Base-by-base conservation (phyloP, 768 basidiomycete genomes). In the Tylopilus felleus region DNA sequence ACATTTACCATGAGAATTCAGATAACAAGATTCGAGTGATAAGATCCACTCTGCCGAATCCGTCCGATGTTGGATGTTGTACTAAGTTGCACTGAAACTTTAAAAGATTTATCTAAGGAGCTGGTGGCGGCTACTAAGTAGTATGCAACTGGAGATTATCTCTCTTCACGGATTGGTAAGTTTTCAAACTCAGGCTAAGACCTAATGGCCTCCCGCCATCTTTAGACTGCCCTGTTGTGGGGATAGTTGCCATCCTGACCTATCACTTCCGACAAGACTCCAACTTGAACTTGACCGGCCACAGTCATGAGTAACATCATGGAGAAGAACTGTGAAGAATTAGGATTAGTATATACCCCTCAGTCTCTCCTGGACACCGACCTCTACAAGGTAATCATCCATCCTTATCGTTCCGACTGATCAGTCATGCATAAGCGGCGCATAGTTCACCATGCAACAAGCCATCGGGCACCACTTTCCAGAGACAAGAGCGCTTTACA, bases 391-490 rank as follows among this genome's bases (percentile, higher is more conserved):
- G 93, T 86, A 49, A 42, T 55, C 17, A 42, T 39, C n/a, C 50
- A 29, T 28, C 19, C 25, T 45, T 23, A 39, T 31, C 16, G 8
- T 36, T 21, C 43, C 1, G 13, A 19, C 9, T 29, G 12, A 21
- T 41, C 14, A 23, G n/a, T 46, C n/a, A 42, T 50, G 41, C 36
- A 4, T 19, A 23, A 2, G 9, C 7, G 33, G 8, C 27, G 28
- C 28, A 14, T 53, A 96, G 92, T 76, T 97, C 44, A 90, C 93
- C 0, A 98, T 97, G 96, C 96, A 98, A 73, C 90, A 95, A 72
- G 93, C 93, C 0, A 84, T 98, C 22, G 63, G 86, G 52, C 77
- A 80, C 21, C 84, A 86, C 57, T 95, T 93, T 64, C 87, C 86
- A n/a, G 73, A 83, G 41, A 78, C 81, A 1, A 65, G 76, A n/a